These are phyloP conservation scores for Panus rudis DNA, from an alignment of 768 basidiomycete genomes.

Conservation along the genomic window DNA sequence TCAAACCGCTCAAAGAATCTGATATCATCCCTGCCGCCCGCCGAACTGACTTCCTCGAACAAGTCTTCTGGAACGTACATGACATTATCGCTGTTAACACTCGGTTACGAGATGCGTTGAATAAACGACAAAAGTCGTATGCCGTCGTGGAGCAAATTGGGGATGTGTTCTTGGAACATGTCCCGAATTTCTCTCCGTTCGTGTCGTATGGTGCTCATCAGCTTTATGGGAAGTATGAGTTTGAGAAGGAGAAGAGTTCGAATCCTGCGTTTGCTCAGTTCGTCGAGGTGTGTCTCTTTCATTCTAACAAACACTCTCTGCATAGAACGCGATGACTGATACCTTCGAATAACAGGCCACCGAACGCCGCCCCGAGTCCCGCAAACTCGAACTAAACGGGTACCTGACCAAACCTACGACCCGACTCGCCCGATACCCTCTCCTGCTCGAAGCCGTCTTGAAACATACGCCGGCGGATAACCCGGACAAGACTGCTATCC, in stretches of 20 bases:
- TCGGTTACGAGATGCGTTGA: conserved; percentile 86
- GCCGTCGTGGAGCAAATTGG: conserved; percentile 90
- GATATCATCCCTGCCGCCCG: conserved; percentile 72
- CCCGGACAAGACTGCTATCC: conserved; percentile 72
- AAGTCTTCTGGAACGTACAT: conserved; percentile 97
- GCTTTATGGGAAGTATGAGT: conserved; percentile 96
- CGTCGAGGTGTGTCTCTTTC: conserved; percentile 69
- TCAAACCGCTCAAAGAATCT: conserved; percentile 71
- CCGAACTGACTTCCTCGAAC: conserved; percentile 79
- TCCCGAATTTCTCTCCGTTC: conserved; percentile 87
- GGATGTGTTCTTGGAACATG: conserved; percentile 82
- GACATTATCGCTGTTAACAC: conserved; percentile 92
- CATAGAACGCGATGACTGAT: not conserved
- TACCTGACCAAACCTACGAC: conserved; percentile 98
- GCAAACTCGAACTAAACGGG: conserved; percentile 95
- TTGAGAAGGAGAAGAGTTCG: conserved; percentile 94
- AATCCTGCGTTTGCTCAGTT: conserved; percentile 92
- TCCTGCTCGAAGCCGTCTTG: conserved; percentile 83
- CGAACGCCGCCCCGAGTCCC: conserved; percentile 89
- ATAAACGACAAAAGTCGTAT: conserved; percentile 90
- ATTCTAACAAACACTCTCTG: not conserved
- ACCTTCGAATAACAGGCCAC: conserved; percentile 46
- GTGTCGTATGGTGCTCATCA: conserved; percentile 96
- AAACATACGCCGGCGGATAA: conserved; percentile 91
- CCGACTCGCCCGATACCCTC: conserved; percentile 91